Base-by-base conservation (phyloP, 108 stramenopile genomes). In the Cyclotella baltica region DNA sequence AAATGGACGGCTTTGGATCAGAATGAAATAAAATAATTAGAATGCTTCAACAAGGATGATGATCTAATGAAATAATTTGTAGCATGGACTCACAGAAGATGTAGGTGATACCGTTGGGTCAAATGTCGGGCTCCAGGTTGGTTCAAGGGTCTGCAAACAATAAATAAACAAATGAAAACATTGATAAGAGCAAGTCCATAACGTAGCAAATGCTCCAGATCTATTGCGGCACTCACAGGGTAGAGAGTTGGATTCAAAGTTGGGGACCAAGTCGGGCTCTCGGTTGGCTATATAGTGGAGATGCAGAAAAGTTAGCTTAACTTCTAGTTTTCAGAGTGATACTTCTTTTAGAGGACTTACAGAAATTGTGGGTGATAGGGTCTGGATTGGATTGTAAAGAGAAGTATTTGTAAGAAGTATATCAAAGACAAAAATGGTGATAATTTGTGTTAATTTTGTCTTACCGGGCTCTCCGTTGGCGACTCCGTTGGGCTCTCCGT, bases 91-190 rank as follows among this genome's bases (percentile, higher is more conserved):
- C 31, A 34, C 48, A 67, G 48, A 67, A 2, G 35, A 33, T 5
- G n/a, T n/a, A 38, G 19, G 31, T 23, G 16, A 37, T 52, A 27
- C 18, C 63, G 38, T 64, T 18, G 38, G 40, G 23, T 38, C 40
- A 64, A 64, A 64, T 8, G 63, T 64, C 0, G 63, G 63, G 5
- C 20, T 64, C 63, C 63, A 64, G 0, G 67, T 67, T 29, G 67
- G 67, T 19, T 67, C 67, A 28, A 33, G 13, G 30, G 67, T 51
- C 48, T 30, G 59, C 4, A 10, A 34, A 11, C 6, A n/a, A 52
- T 10, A 52, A 52, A 43, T 43, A 43, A 43, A 13, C 40, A 13
- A 43, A 43, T 13, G 40, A 43, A 43, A 43, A 13, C 13, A 43
- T 43, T 43, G 13, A 43, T 43, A 43, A n/a, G 16, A 56, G 23